Evolutionary conservation across 805 yeast genomes (phyloP), one percentile per base, ranked within the genome.

Genomic region (Aciculoconidium aculeatum): DNA sequence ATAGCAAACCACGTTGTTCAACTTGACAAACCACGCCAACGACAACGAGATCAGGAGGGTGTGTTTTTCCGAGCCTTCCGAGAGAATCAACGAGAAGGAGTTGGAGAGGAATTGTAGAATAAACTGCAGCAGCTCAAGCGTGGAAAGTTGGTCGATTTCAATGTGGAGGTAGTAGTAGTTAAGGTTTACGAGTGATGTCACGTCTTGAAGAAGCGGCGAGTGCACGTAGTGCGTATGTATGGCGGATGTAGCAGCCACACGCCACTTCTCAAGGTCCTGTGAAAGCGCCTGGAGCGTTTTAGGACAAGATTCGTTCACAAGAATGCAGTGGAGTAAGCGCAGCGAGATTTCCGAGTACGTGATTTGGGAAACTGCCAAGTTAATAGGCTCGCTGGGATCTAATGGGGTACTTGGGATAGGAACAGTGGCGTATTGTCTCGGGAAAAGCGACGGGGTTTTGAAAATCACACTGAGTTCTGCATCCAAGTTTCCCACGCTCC

Each of bases 61-160:
- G 11, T 34, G 37, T 16, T 39, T 44, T 14, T 41, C 22, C 27
- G 20, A 19, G 15, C 32, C n/a, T 15, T 51, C 49, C 8, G 47
- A 34, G 17, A 58, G 44, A 9, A 64, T 37, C 27, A 64, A 50
- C 9, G 62, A 47, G 36, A 61, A 63, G 8, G 61, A 58, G 38
- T 58, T 59, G 14, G 62, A 57, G 23, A 64, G 44, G 35, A 62
- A 64, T 35, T 64, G 69, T 11, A 61, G 46, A 6, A 66, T 54
- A 39, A 62, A 62, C 36, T 63, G 69, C 26, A 53, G 52, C 28
- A 60, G 53, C 32, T 63, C 61, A 11, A 58, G 53, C 4, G 53
- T 34, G 7, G 64, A 55, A 2, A 61, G 34, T 40, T 61, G 67
- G 42, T 64, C 69, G 15, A 65, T 38, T 40, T 65, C 70, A 14